Evolutionary conservation across 345 rosid genomes (phyloP), one percentile per base, ranked within the genome.

Genomic region (Ricinus communis): DNA sequence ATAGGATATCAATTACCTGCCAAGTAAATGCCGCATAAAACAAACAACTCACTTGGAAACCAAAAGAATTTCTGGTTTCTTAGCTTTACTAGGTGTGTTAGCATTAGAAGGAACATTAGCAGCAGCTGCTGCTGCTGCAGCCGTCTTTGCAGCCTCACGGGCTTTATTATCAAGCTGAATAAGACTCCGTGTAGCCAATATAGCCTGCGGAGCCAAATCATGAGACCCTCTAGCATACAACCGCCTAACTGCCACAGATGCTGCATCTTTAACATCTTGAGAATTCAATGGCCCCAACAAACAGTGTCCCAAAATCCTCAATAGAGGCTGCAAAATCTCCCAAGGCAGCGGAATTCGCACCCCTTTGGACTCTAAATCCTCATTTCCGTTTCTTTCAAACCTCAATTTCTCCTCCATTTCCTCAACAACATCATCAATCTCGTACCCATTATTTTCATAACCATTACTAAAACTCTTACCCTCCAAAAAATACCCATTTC

Each of bases 221-320:
- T 95, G 99, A 74, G 97, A 92, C 11, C 90, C 99, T 73, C 99
- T 86, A 3, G 93, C 98, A 56, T 85, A 92, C 86, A 95, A 68
- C 51, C 93, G 76, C 74, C 90, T 84, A 31, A 92, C 90, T 0
- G 97, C 90, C 76, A 83, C 70, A 0, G 97, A 91, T 53, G 98
- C 97, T 0, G 83, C 81, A 55, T 88, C 96, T 75, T 89, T 92
- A 0, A 89, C 97, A 71, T 90, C 96, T 67, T 83, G 89, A 0
- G 81, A 66, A 77, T 86, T 95, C 83, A 86, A 80, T 15, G 98
- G 93, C 57, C 96, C 94, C 25, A 95, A 79, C 78, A 95, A 77
- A 72, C 97, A 95, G 57, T 92, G 99, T 28, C 97, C 97, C 31
- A 90, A 56, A 69, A 95, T 89, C 60, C 96, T 77, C 81, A 92